Conservation (phyloP, 805 yeast species). For the Saccharomycopsis fodiens region DNA sequence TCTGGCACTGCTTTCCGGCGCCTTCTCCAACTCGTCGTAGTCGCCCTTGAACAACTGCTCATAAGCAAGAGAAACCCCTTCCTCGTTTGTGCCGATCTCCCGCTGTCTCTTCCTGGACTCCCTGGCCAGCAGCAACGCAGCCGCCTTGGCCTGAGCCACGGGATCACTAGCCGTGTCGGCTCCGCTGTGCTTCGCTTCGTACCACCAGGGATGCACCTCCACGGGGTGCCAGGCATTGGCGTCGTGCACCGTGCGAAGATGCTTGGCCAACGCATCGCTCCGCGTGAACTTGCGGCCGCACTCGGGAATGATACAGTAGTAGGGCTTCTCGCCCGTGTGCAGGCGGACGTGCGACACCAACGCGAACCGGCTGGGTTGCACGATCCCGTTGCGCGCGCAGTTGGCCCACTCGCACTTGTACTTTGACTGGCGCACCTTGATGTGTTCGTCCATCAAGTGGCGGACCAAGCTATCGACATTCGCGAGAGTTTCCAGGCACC, state of each 20-base stretch:
- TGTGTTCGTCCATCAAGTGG: conserved; percentile 35
- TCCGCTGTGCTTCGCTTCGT: not conserved
- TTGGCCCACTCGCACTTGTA: conserved; percentile 56
- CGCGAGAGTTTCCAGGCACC: conserved; percentile 20
- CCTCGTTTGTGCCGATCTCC: not conserved
- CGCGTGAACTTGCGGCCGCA: conserved; percentile 54
- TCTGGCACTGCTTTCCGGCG: not conserved
- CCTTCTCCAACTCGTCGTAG: not conserved
- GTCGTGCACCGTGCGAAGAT: conserved; percentile 54
- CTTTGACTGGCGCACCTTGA: conserved; percentile 28
- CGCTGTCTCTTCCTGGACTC: conserved; percentile 6
- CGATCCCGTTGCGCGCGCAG: conserved; percentile 44
- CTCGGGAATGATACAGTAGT: conserved; percentile 57
- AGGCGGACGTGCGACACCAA: conserved; percentile 54
- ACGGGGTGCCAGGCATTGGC: conserved; percentile 21
- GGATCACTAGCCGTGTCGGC: not conserved
- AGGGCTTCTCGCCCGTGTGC: conserved; percentile 64
- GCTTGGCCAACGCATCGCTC: conserved; percentile 57
- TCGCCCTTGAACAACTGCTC: conserved; percentile 3
- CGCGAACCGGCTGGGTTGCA: conserved; percentile 49
- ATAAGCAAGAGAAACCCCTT: not conserved
- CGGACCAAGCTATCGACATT: conserved; percentile 33
- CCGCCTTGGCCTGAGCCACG: not conserved
- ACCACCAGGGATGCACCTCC: conserved; percentile 8
- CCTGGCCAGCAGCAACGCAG: not conserved